Conservation (phyloP, 768 basidiomycete genomes). For the Russula brevipes region DNA sequence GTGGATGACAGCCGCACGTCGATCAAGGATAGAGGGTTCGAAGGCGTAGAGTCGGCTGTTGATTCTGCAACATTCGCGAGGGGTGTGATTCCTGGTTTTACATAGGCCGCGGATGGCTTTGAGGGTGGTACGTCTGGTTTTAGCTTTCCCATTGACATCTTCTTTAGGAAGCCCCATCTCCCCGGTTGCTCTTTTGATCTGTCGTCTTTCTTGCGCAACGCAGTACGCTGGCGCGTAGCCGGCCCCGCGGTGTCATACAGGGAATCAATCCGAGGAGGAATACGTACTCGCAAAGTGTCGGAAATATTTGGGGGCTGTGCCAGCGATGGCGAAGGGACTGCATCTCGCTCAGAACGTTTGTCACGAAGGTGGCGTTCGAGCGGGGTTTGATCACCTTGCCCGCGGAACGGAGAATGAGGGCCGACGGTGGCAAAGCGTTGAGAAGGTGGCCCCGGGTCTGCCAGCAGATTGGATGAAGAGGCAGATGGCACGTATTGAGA, state of each 20-base stretch:
- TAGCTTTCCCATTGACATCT: conserved; percentile 97
- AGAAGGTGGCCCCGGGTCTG: conserved; percentile 36
- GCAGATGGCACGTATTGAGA: conserved; percentile 55
- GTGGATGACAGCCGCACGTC: conserved; percentile 56
- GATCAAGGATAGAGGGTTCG: conserved; percentile 27
- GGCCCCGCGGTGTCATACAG: conserved; percentile 1
- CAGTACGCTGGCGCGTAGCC: conserved; percentile 19
- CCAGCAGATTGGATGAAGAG: conserved; percentile 64
- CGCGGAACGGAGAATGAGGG: conserved; percentile 39
- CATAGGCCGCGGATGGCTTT: conserved; percentile 34
- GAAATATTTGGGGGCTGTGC: background rate
- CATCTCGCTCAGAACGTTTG: background rate
- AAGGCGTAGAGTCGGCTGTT: conserved; percentile 14
- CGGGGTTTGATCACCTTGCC: conserved; percentile 36
- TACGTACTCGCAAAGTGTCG: background rate
- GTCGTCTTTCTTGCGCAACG: conserved; percentile 24
- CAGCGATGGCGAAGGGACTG: background rate
- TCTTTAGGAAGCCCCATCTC: conserved; percentile 94
- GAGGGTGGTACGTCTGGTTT: conserved; percentile 50
- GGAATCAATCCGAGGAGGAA: conserved; percentile 3
- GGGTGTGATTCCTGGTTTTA: conserved; percentile 29
- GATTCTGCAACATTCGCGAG: conserved; percentile 21
- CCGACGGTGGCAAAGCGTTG: conserved; percentile 70
- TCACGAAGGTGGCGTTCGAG: conserved; percentile 49
- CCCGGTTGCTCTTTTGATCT: conserved; percentile 47